Evolutionary conservation across 441 rosid genomes (phyloP), one percentile per base, ranked within the genome.

Genomic region (Populus hybrid): DNA sequence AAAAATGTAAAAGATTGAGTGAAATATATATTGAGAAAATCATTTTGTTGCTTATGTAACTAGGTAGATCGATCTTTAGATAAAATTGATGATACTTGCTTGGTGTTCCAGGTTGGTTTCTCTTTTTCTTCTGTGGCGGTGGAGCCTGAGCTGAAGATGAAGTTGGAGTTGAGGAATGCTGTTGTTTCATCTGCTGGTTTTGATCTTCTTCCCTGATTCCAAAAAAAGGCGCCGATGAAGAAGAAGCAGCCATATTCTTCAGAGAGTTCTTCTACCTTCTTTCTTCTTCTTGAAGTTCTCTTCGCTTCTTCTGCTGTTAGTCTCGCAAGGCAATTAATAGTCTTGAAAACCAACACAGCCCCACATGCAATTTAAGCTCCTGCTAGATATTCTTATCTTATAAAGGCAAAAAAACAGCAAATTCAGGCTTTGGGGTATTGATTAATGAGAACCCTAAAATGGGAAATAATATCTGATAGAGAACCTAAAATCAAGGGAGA

Each of bases 51-150:
- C 31, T 66, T 3, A 9, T 2, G 6, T 56, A 24, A 12, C 4
- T 20, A 1, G 18, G 23, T 76, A 21, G 66, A 50, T 74, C 73
- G 72, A 71, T 69, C 76, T 69, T 71, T n/a, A 29, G 45, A 76
- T 64, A 72, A 79, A 53, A 76, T 77, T 66, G 74, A 29, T 73
- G 89, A 73, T 84, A 90, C 94, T 90, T 91, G 90, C 98, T 86
- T 83, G 98, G 94, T 76, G 85, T 88, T 87, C 96, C 96, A 36
- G 97, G 97, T 77, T 92, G 98, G 83, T 94, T 94, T 83, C 98
- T 85, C 81, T 80, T 92, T 82, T 88, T 94, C 89, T 89, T 94
- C 86, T 88, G 87, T 38, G 87, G 92, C 69, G 83, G 80, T 2
- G 76, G 64, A 35, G 87, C 80, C 33, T 76, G 87, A 59, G 84